Evolutionary conservation across 169 alveolate genomes (phyloP).

Genomic region (Plasmodium reichenowi): DNA sequence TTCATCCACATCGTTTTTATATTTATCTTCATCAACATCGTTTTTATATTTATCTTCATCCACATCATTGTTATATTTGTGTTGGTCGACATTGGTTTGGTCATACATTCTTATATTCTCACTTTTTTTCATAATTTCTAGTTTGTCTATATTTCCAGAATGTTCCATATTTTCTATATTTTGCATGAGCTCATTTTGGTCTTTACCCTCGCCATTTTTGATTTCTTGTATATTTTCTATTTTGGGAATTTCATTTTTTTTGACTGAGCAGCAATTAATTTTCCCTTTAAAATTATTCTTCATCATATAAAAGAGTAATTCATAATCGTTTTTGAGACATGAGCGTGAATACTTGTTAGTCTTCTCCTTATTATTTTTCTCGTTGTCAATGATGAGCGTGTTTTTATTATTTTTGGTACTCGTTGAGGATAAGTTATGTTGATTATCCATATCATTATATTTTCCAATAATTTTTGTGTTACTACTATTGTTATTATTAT

Average conservation of each 20-base stretch:
- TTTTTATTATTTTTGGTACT: neutral
- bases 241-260: conserved; percentile 16
- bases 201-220: neutral
- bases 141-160: too few relatives aligned
- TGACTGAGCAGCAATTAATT: conserved; percentile 61
- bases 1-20: neutral
- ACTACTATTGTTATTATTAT: neutral
- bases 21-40: neutral
- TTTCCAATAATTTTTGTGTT: neutral
- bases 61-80: neutral
- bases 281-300: conserved; percentile 51
- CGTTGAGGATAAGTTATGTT: conserved; percentile 6
- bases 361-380: conserved; percentile 6
- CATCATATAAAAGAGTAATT: conserved; percentile 54
- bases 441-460: neutral
- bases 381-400: conserved; percentile 22
- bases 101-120: neutral
- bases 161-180: neutral
- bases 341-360: conserved; percentile 26
- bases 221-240: conserved; percentile 3
- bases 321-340: conserved; percentile 51
- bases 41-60: neutral
- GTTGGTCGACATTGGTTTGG: neutral
- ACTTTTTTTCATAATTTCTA: too few relatives aligned
- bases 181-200: neutral